Conservation (phyloP, 164 flowering plant genomes). For the Tetrastigma voinierianum region DNA sequence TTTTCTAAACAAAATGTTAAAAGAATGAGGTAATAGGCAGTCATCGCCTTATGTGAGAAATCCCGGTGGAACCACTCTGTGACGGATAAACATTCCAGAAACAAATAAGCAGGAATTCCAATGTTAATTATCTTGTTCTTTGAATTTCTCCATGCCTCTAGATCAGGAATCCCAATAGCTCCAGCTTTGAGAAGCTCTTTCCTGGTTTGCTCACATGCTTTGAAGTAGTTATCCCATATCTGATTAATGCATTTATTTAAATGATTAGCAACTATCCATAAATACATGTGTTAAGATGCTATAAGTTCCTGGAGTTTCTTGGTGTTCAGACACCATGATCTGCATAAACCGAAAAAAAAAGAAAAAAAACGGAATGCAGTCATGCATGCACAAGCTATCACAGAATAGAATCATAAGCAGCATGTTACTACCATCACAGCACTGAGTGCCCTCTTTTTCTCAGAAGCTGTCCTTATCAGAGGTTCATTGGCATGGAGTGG, state of each 20-base stretch:
- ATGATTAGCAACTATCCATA: no score
- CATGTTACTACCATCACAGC: constrained; percentile 25
- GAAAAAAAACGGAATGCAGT: no score
- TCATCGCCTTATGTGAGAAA: constrained; percentile 34
- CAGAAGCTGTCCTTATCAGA: constrained; percentile 26
- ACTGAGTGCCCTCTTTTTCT: constrained; percentile 22
- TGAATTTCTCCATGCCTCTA: constrained; percentile 33
- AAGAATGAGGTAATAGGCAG: background rate
- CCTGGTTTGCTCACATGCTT: constrained; percentile 25
- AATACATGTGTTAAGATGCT: no score
- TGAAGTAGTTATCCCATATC: constrained; percentile 34
- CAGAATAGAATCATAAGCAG: background rate
- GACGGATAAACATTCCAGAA: constrained; percentile 36
- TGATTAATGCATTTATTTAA: background rate
- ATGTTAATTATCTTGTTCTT: constrained; percentile 36
- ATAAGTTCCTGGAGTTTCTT: no score
- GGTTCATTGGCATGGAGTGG: constrained; percentile 19
- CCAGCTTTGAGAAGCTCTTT: constrained; percentile 27
- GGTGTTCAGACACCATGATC: no score
- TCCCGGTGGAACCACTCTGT: constrained; percentile 37
- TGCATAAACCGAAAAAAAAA: no score
- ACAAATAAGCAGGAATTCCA: constrained; percentile 41
- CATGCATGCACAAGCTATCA: no score
- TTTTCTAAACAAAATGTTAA: background rate
- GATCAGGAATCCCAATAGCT: constrained; percentile 24